These are phyloP conservation scores for Saccharomyces jurei DNA, from an alignment of 805 yeast genomes.

Conservation along the genomic window DNA sequence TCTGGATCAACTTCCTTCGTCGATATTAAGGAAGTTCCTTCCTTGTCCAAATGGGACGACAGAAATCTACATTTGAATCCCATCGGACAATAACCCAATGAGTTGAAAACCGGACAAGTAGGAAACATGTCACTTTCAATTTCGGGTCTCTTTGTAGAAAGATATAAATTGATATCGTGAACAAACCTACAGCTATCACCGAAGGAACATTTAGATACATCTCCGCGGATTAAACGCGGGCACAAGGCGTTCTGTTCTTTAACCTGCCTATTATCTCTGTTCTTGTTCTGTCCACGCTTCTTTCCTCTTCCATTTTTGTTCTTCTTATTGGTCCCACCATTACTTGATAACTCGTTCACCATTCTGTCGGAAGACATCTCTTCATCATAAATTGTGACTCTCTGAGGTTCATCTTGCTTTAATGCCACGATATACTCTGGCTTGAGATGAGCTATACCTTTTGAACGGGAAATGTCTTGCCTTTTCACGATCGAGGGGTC, in stretches of 20 bases:
- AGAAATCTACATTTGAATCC: conserved; percentile 93
- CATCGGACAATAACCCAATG: conserved; percentile 83
- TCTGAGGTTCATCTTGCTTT: not conserved
- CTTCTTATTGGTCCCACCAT: conserved; percentile 34
- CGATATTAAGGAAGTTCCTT: conserved; percentile 35
- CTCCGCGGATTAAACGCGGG: conserved; percentile 47
- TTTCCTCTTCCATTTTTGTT: conserved; percentile 37
- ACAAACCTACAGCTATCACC: conserved; percentile 72
- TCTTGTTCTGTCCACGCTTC: conserved; percentile 75
- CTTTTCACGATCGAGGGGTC: conserved; percentile 11
- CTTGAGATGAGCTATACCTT: conserved; percentile 73
- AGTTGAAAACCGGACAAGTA: conserved; percentile 71
- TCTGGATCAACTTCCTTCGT: conserved; percentile 29
- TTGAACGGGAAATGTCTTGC: conserved; percentile 25
- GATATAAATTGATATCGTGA: conserved; percentile 64
- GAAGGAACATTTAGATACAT: conserved; percentile 46
- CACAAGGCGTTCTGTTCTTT: conserved; percentile 62
- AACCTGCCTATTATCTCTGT: conserved; percentile 63
- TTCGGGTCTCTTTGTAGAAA: conserved; percentile 61
- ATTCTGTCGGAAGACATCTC: conserved; percentile 35
- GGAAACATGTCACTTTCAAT: conserved; percentile 42
- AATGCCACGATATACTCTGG: conserved; percentile 48
- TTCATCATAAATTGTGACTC: conserved; percentile 20
- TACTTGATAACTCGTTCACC: conserved; percentile 38
- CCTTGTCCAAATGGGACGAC: conserved; percentile 53